Percentiles rank a stretch among this genome's conserved stretches.
These are phyloP conservation scores for Trametes gibbosa DNA, from an alignment of 768 basidiomycete genomes.

Conservation along the genomic window DNA sequence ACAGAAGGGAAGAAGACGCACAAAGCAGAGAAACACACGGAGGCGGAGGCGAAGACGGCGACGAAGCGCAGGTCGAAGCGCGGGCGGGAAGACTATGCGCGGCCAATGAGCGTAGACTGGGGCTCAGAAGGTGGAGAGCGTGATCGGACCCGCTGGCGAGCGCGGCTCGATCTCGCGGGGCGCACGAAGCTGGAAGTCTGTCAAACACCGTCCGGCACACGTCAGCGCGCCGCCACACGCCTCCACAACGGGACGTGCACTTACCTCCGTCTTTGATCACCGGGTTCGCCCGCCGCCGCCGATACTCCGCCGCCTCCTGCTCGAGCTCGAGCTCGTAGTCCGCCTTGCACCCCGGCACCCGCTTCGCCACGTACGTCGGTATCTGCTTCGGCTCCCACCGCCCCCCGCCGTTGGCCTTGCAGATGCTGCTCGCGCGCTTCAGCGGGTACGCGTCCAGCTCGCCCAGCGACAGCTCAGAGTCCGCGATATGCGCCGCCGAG, in stretches of 20 bases:
- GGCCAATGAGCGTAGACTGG: background rate
- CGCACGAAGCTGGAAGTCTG: slow-evolving; percentile 68
- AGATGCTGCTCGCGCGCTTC: slow-evolving; percentile 59
- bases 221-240: background rate
- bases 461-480: slow-evolving; percentile 35
- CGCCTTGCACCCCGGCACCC: slow-evolving; percentile 66
- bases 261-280: slow-evolving; percentile 58
- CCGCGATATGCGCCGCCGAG: slow-evolving; percentile 5
- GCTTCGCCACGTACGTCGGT: slow-evolving; percentile 41
- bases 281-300: slow-evolving; percentile 53
- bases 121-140: slow-evolving; percentile 59
- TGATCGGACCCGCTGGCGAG: slow-evolving; percentile 44
- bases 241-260: slow-evolving; percentile 3
- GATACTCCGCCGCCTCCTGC: slow-evolving; percentile 55
- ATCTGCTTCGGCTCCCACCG: slow-evolving; percentile 72
- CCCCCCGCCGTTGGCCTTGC: slow-evolving; percentile 78
- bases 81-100: background rate
- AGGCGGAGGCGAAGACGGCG: background rate
- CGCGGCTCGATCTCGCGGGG: slow-evolving; percentile 47
- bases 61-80: background rate
- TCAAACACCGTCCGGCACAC: background rate
- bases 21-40: background rate
- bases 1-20: background rate
- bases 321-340: slow-evolving; percentile 71
- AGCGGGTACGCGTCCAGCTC: slow-evolving; percentile 77